Evolutionary conservation across 495 filamentous ascomycete species (phyloP), one percentile per base, ranked within the genome.

Genomic region (Hyaloscypha finlandica): DNA sequence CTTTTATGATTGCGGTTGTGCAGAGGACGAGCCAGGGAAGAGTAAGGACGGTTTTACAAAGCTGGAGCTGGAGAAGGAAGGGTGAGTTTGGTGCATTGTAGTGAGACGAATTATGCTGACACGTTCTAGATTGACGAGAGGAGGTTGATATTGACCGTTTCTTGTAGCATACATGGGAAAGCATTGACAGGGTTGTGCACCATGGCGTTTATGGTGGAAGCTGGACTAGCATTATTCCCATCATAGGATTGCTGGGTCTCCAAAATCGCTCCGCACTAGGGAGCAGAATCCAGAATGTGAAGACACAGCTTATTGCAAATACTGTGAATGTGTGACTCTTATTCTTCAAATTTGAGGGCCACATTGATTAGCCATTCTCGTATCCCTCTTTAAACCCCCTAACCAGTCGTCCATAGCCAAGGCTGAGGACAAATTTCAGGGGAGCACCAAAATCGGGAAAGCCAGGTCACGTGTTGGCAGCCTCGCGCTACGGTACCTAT

Each of bases 1-100:
- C 65, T 90, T 92, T 70, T 99, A 99, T 76, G 94, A 99, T 76
- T 99, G 95, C 71, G 95, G 95, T 14, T 99, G 95, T 75, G 91
- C 88, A 3, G 93, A 92, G 33, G 92, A 94, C 35, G 76, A 16
- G 53, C 56, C 37, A 53, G 65, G 70, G 16, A 65, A 67, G 45
- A 59, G 53, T 25, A 67, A 69, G 53, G 57, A 59, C 33, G 59
- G 69, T 8, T 70, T 70, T 58, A 75, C 74, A 62, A 61, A 65
- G 25, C 69, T 77, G 32, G 76, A 66, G 29, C 64, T 82, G 33
- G 79, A 81, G 61, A 81, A 76, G 68, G 79, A 81, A 68, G 72
- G 71, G 68, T 71, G 57, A 31, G 68, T 63, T 39, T 29, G 29
- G 37, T 31, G 35, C 16, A 5, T 25, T 42, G 59, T 22, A 4